These are phyloP conservation scores for Pezicula carpinea DNA, from an alignment of 2,329 filamentous ascomycete species.

Conservation along the genomic window DNA sequence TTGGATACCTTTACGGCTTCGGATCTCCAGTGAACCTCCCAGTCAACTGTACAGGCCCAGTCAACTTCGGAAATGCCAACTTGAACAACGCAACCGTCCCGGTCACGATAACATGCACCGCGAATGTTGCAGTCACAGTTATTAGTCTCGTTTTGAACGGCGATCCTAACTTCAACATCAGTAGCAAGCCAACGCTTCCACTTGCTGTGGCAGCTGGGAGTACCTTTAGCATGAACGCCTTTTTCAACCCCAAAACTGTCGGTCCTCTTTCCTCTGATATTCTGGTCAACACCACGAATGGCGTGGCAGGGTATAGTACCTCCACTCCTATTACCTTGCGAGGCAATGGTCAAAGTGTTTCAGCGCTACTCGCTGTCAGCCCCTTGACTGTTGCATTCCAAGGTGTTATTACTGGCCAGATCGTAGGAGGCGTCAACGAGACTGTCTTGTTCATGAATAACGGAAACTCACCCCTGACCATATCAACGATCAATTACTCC, in stretches of 20 bases:
- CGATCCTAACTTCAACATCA: constrained; percentile 34
- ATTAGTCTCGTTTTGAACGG: constrained; percentile 34
- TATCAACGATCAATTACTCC: constrained; percentile 42
- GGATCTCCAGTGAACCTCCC: constrained; percentile 50
- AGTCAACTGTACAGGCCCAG: constrained; percentile 46
- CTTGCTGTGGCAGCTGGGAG: constrained; percentile 31
- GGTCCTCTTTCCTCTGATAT: constrained; percentile 45
- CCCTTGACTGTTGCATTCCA: constrained; percentile 46
- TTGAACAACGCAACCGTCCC: constrained; percentile 32
- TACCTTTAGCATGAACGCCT: constrained; percentile 38
- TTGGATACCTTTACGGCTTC: constrained; percentile 49
- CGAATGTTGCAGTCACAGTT: constrained; percentile 39
- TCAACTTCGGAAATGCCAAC: constrained; percentile 42
- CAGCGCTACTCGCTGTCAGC: constrained; percentile 40
- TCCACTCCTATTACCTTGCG: constrained; percentile 42
- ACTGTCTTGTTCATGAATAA: constrained; percentile 44
- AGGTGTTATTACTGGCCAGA: constrained; percentile 41
- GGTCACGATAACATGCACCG: constrained; percentile 41
- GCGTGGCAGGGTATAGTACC: constrained; percentile 39
- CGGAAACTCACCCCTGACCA: constrained; percentile 41
- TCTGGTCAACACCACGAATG: constrained; percentile 43
- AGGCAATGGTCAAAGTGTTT: constrained; percentile 43
- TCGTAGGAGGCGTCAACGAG: constrained; percentile 34
- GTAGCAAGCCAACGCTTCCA: constrained; percentile 27
- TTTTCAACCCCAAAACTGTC: constrained; percentile 41